A percentile compares a stretch with the other conserved stretches of the same genome.
Evolutionary conservation across 2,329 filamentous ascomycete genomes (phyloP).

Genomic region (Penicillium nordicum): DNA sequence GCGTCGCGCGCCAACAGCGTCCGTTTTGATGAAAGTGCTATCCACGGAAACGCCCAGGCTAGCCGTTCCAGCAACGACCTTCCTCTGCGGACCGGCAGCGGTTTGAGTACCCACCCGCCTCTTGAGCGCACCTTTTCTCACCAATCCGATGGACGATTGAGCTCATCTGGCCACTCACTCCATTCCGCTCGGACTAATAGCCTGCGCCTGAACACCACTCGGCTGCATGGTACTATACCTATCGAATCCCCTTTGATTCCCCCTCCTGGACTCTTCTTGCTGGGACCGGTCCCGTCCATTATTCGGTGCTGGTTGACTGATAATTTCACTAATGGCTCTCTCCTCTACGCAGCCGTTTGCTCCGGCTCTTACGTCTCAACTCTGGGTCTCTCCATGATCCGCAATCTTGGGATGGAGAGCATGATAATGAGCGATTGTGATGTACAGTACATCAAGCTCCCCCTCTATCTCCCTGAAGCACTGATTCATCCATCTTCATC

Average conservation of each 20-base stretch:
- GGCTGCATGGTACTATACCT: constrained; percentile 60
- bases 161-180: constrained; percentile 79
- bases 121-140: constrained; percentile 90
- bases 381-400: constrained; percentile 71
- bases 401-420: constrained; percentile 67
- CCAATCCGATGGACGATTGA: constrained; percentile 92
- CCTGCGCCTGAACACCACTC: constrained; percentile 71
- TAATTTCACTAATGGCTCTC: constrained; percentile 81
- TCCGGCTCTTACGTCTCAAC: constrained; percentile 85
- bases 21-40: constrained; percentile 91
- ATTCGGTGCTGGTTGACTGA: constrained; percentile 93
- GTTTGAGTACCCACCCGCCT: constrained; percentile 73
- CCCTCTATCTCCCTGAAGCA: constrained; percentile 88
- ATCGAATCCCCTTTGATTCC: constrained; percentile 71
- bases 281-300: constrained; percentile 88
- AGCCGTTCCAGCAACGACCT: constrained; percentile 82
- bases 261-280: constrained; percentile 77
- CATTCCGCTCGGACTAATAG: constrained; percentile 82
- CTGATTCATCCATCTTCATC: constrained; percentile 70
- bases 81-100: constrained; percentile 72
- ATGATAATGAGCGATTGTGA: constrained; percentile 66
- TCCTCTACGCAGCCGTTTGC: constrained; percentile 89
- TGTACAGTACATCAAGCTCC: constrained; percentile 66
- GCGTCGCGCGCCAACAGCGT: constrained; percentile 95
- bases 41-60: constrained; percentile 81